Evolutionary conservation across 2,329 filamentous ascomycete genomes (phyloP).

Genomic region (Fusarium armeniacum): DNA sequence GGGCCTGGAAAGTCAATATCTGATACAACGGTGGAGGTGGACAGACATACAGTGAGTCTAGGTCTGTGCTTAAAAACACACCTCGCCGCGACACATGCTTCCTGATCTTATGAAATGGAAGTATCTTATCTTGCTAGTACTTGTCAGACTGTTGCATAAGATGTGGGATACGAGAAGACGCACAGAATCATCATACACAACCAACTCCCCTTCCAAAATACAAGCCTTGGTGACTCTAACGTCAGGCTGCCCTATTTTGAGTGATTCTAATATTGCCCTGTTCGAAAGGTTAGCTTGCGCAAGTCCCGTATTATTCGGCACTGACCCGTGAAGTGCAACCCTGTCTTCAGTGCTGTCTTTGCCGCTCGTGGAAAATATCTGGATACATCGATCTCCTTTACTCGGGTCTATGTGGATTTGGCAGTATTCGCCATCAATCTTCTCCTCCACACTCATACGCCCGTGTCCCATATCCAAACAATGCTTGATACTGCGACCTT

Average conservation of each 20-base stretch:
- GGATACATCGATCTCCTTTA: slow-evolving; percentile 69
- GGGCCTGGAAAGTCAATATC: slow-evolving; percentile 54
- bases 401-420: slow-evolving; percentile 84
- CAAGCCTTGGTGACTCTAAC: slow-evolving; percentile 75
- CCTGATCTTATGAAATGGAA: slow-evolving; percentile 85
- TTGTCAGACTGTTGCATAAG: slow-evolving; percentile 24
- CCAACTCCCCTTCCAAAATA: slow-evolving; percentile 86
- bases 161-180: slow-evolving; percentile 10
- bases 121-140: slow-evolving; percentile 68
- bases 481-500: slow-evolving; percentile 79
- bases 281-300: slow-evolving; percentile 26
- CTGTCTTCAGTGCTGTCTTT: slow-evolving; percentile 88
- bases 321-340: slow-evolving; percentile 68
- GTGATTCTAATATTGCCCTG: slow-evolving; percentile 72
- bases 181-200: slow-evolving; percentile 79
- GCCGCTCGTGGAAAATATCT: slow-evolving; percentile 92
- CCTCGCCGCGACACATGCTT: slow-evolving; percentile 84
- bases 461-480: slow-evolving; percentile 75
- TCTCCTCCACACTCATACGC: slow-evolving; percentile 80
- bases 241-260: slow-evolving; percentile 70
- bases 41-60: slow-evolving; percentile 74
- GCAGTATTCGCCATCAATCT: slow-evolving; percentile 91
- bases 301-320: not conserved
- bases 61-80: slow-evolving; percentile 73
- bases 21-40: slow-evolving; percentile 21